These are phyloP conservation scores for Xylariaceae sp. DNA, from an alignment of 2,329 filamentous ascomycete species.

Conservation along the genomic window DNA sequence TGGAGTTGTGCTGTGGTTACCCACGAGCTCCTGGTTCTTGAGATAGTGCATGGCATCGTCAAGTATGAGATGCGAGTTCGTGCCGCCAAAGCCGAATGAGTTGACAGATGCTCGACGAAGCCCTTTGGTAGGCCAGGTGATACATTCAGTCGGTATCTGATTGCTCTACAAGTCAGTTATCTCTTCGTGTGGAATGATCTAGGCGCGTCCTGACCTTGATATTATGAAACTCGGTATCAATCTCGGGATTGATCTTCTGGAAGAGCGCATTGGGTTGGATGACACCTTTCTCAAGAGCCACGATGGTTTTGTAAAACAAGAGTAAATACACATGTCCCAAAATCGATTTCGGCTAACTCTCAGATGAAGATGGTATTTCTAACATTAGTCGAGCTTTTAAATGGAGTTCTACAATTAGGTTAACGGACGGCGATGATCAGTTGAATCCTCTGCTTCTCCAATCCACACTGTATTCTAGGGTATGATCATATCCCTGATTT, in stretches of 20 bases:
- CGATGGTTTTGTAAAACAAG: constrained; percentile 32
- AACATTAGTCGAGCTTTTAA: too few species aligned
- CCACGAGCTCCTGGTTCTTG: constrained; percentile 11
- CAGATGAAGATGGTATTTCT: too few species aligned
- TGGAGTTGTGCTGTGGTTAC: constrained; percentile 18
- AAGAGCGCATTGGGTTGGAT: constrained; percentile 31
- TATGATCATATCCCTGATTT: too few species aligned
- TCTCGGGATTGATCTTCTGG: constrained; percentile 23
- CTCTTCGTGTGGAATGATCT: too few species aligned
- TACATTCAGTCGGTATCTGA: constrained; percentile 21
- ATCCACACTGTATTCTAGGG: too few species aligned
- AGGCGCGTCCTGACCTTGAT: constrained; percentile 18
- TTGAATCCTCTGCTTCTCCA: too few species aligned
- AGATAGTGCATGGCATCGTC: constrained; percentile 26
- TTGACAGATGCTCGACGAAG: constrained; percentile 30
- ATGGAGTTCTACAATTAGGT: too few species aligned
- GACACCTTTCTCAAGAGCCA: constrained; percentile 27
- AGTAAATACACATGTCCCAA: too few species aligned
- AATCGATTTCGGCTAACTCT: too few species aligned
- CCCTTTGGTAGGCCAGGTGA: constrained; percentile 32
- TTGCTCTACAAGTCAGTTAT: constrained; percentile 8
- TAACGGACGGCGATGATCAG: too few species aligned
- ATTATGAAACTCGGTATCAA: constrained; percentile 23
- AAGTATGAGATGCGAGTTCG: constrained; percentile 25
- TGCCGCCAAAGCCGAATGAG: constrained; percentile 28